Evolutionary conservation across 306 rosid genomes (phyloP).

Genomic region (Morella rubra): DNA sequence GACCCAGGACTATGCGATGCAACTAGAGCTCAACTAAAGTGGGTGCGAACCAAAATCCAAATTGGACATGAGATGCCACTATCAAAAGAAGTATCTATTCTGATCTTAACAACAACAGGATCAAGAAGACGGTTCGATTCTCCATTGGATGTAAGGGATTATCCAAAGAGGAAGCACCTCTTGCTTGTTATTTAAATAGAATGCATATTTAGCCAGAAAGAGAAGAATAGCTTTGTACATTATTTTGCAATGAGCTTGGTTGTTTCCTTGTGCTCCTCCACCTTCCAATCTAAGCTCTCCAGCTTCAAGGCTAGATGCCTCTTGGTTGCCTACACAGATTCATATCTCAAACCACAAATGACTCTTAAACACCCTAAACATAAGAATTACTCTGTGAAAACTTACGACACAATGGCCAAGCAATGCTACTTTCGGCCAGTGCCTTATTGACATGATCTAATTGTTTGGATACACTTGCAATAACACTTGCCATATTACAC

Average conservation of each 20-base stretch:
- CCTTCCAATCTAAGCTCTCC: conserved; percentile 61
- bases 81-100: not conserved
- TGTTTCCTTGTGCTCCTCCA: conserved; percentile 64
- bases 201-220: not conserved
- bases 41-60: conserved; percentile 4
- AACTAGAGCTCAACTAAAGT: not conserved
- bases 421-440: conserved; percentile 57
- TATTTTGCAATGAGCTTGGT: conserved; percentile 55
- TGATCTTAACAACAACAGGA: conserved; percentile 16
- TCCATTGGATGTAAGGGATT: not conserved
- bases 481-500: conserved; percentile 72
- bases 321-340: conserved; percentile 53
- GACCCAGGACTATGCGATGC: conserved; percentile 10
- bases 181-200: conserved; percentile 8
- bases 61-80: conserved; percentile 14
- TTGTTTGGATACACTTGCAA: conserved; percentile 62
- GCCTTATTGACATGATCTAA: conserved; percentile 72
- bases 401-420: conserved; percentile 9
- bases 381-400: conserved; percentile 23
- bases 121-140: no score
- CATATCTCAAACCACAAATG: conserved; percentile 2
- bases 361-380: conserved; percentile 4
- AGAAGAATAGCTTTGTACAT: conserved; percentile 44
- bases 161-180: not conserved
- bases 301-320: conserved; percentile 64